phyloP scores from a whole-genome alignment of 2,329 filamentous ascomycete species.

The Apiospora saccharicola region DNA sequence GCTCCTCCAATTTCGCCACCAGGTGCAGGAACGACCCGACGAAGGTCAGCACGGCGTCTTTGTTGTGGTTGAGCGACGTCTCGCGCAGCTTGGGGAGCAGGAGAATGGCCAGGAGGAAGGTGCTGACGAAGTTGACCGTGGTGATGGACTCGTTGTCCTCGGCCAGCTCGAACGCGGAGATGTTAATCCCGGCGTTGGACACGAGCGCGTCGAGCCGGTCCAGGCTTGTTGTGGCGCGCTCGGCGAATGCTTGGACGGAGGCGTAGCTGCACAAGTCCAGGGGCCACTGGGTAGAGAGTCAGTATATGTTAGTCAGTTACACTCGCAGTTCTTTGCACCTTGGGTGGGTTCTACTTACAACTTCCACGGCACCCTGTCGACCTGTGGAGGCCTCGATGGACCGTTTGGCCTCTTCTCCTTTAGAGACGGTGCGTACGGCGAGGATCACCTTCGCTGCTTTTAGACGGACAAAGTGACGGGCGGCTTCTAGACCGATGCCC shows the following conservation, averaged over 20 bases:
- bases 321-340: too few species aligned
- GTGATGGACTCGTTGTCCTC: conserved; percentile 59
- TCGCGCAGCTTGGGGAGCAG: conserved; percentile 42
- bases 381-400: conserved; percentile 38
- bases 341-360: conserved; percentile 30
- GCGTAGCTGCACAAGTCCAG: conserved; percentile 51
- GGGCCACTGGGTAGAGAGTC: conserved; percentile 41
- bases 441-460: conserved; percentile 19
- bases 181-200: conserved; percentile 52
- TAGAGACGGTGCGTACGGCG: conserved; percentile 17
- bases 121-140: conserved; percentile 46
- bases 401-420: conserved; percentile 47
- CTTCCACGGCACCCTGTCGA: conserved; percentile 39
- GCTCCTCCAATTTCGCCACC: conserved; percentile 29
- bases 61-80: conserved; percentile 28
- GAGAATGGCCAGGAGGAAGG: conserved; percentile 39
- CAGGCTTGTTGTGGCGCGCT: conserved; percentile 42
- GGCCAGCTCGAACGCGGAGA: conserved; percentile 42
- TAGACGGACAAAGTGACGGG: conserved; percentile 18
- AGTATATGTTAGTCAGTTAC: not conserved
- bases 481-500: conserved; percentile 22
- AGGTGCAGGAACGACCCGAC: conserved; percentile 32
- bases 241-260: conserved; percentile 50
- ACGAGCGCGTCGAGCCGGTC: conserved; percentile 52
- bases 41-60: conserved; percentile 30